Conservation (phyloP, 1,139 yeast species). For the Yamadazyma songkhlaensis region DNA sequence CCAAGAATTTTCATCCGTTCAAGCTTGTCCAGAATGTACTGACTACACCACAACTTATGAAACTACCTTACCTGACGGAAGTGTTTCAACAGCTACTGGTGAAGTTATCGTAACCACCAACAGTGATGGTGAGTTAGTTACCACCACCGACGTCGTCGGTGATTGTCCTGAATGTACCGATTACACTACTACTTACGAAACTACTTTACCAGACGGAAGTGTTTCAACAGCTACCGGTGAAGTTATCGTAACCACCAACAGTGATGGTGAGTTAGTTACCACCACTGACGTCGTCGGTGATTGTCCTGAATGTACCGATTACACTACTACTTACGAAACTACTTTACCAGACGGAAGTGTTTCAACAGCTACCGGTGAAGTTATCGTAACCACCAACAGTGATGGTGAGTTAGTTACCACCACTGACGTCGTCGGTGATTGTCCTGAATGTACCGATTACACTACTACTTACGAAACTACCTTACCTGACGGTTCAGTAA, state of each 20-base stretch:
- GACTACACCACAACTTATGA: conserved; percentile 11
- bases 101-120: conserved; percentile 13
- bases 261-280: conserved; percentile 9
- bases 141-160: conserved; percentile 7
- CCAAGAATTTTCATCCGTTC: conserved; percentile 7
- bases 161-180: conserved; percentile 8
- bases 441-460: conserved; percentile 13
- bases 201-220: conserved; percentile 17
- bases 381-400: conserved; percentile 9
- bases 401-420: conserved; percentile 11
- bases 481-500: conserved; percentile 4
- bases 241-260: conserved; percentile 12
- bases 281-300: conserved; percentile 6
- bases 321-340: conserved; percentile 5
- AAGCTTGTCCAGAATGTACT: conserved; percentile 7
- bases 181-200: conserved; percentile 11
- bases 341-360: conserved; percentile 13
- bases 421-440: conserved; percentile 6
- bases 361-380: conserved; percentile 5
- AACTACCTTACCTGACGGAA: conserved; percentile 17
- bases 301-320: conserved; percentile 5
- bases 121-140: conserved; percentile 6
- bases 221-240: conserved; percentile 15
- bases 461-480: conserved; percentile 12
- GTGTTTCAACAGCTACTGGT: conserved; percentile 13